phyloP scores from a whole-genome alignment of 768 basidiomycete species.

The Leccinum disarticulatum region DNA sequence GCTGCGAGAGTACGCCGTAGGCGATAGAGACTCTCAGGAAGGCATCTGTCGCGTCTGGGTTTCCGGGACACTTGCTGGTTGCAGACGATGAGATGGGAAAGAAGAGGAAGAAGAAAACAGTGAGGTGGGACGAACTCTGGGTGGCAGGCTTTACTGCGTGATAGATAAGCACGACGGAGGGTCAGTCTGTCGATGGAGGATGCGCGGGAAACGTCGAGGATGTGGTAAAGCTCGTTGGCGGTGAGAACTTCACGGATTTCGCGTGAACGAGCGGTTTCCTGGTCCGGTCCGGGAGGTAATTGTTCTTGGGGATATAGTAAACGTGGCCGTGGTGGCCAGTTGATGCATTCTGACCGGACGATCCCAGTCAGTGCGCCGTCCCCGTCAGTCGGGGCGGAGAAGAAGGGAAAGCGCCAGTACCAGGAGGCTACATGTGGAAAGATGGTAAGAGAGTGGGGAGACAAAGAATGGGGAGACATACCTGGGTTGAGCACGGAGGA shows the following conservation, averaged over 20 bases:
- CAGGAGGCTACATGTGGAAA: slow-evolving; percentile 45
- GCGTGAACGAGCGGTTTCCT: slow-evolving; percentile 11
- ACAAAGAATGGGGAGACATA: slow-evolving; percentile 4
- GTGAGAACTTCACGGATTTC: slow-evolving; percentile 49
- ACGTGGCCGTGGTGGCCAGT: slow-evolving; percentile 27
- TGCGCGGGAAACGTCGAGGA: slow-evolving; percentile 62
- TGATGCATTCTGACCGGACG: slow-evolving; percentile 25
- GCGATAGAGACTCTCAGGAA: slow-evolving; percentile 88
- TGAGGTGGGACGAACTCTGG: slow-evolving; percentile 69
- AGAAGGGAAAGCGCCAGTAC: slow-evolving; percentile 64
- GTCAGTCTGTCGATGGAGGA: slow-evolving; percentile 55
- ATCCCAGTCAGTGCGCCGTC: slow-evolving; percentile 35
- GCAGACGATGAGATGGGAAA: not conserved
- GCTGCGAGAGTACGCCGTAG: slow-evolving; percentile 76
- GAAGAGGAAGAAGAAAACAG: not conserved
- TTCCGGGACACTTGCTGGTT: slow-evolving; percentile 74
- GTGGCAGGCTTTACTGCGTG: slow-evolving; percentile 74
- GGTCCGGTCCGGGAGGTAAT: slow-evolving; percentile 5
- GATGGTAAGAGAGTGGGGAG: not conserved
- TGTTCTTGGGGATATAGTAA: slow-evolving; percentile 9
- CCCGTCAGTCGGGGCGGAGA: slow-evolving; percentile 40
- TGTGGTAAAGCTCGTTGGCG: slow-evolving; percentile 67
- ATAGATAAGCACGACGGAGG: slow-evolving; percentile 74
- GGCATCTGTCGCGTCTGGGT: slow-evolving; percentile 75
- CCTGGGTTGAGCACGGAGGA: slow-evolving; percentile 34